Percentiles rank a stretch among this genome's conserved stretches.
Conservation (phyloP, 2,329 filamentous ascomycete species). For the Colletotrichum sp. region DNA sequence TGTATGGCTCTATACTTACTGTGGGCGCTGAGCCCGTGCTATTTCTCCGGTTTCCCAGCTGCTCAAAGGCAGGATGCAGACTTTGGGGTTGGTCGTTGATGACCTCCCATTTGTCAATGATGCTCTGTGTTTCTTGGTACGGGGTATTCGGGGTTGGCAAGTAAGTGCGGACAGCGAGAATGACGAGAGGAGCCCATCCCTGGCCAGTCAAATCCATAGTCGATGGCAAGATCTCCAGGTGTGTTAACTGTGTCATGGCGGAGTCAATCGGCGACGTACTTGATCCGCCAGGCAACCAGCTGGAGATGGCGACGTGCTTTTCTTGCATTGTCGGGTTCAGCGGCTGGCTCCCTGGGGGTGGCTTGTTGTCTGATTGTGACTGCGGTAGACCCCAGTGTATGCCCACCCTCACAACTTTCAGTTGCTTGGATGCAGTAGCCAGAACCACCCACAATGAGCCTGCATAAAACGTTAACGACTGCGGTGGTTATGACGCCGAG, state of each 20-base stretch:
- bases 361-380: conserved; percentile 53
- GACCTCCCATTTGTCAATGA: conserved; percentile 85
- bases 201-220: conserved; percentile 65
- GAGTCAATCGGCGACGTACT: conserved; percentile 49
- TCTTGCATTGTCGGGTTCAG: conserved; percentile 60
- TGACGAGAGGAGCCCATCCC: conserved; percentile 60
- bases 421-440: conserved; percentile 72
- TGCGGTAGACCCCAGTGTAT: conserved; percentile 76
- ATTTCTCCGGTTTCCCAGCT: conserved; percentile 69
- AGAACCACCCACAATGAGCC: conserved; percentile 47
- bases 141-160: conserved; percentile 57
- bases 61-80: conserved; percentile 79
- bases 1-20: background rate
- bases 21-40: conserved; percentile 35
- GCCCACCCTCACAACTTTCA: conserved; percentile 75
- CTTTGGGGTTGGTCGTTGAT: conserved; percentile 68
- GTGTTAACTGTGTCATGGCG: conserved; percentile 70
- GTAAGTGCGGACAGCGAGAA: conserved; percentile 77
- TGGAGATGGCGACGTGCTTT: conserved; percentile 61
- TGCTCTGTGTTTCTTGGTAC: conserved; percentile 71
- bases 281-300: conserved; percentile 57
- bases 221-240: conserved; percentile 75
- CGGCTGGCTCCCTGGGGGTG: conserved; percentile 47
- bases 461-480: background rate
- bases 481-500: background rate